A percentile compares a stretch with the other conserved stretches of the same genome.
Conservation (phyloP, 441 rosid species). For the Geranium incanum region DNA sequence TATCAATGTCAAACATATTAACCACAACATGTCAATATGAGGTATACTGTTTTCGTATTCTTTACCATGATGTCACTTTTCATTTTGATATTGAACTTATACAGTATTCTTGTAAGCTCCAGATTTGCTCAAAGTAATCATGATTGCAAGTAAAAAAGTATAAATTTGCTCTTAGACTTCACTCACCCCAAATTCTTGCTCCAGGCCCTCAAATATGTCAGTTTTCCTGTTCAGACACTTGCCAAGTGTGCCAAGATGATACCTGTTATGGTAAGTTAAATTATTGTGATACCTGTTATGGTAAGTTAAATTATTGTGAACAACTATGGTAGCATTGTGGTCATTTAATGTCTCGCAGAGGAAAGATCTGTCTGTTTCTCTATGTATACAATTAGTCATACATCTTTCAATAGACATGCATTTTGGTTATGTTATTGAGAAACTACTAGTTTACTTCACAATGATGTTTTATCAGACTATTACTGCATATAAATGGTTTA, state of each 20-base stretch:
- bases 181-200: conserved; percentile 18
- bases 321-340: not conserved
- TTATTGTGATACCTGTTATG: conserved; percentile 61
- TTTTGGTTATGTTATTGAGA: not conserved
- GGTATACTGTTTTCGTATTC: conserved; percentile 33
- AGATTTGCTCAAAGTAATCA: conserved; percentile 7
- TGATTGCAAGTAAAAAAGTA: not conserved
- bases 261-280: conserved; percentile 73
- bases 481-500: not conserved
- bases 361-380: not conserved
- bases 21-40: conserved; percentile 97
- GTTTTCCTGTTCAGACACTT: conserved; percentile 83
- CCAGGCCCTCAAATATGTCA: conserved; percentile 87
- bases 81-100: not conserved
- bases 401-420: not conserved
- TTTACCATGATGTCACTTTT: not conserved
- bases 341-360: not conserved
- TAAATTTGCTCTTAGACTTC: conserved; percentile 9
- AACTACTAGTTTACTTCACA: not conserved
- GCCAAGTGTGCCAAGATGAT: conserved; percentile 95
- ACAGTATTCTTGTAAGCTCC: not conserved
- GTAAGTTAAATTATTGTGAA: conserved; percentile 34
- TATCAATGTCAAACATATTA: conserved; percentile 75
- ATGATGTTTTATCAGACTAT: not conserved
- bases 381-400: not conserved